These are phyloP conservation scores for Ogataea nonfermentans DNA, from an alignment of 805 yeast genomes.

Conservation along the genomic window DNA sequence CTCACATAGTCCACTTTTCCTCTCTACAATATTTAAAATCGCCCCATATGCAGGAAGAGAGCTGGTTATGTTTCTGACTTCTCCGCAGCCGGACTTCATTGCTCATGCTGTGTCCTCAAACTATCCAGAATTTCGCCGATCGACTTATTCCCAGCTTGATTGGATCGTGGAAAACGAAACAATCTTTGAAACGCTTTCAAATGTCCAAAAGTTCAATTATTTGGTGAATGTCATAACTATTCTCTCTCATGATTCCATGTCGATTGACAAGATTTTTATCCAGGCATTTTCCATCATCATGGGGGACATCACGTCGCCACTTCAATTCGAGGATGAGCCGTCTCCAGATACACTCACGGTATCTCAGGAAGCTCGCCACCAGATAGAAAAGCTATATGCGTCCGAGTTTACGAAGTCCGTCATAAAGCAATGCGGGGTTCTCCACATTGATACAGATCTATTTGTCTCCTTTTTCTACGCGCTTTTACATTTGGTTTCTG, in stretches of 20 bases:
- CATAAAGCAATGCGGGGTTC: slow-evolving; percentile 7
- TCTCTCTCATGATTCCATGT: slow-evolving; percentile 8
- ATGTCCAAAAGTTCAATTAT: slow-evolving; percentile 14
- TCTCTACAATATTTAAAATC: slow-evolving; percentile 5
- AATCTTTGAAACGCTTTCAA: slow-evolving; percentile 1
- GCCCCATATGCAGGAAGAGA: slow-evolving; percentile 6
- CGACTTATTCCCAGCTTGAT: slow-evolving; percentile 8
- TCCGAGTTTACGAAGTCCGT: slow-evolving; percentile 16
- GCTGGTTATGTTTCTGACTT: slow-evolving; percentile 9
- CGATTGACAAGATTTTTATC: slow-evolving; percentile 11
- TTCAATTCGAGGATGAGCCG: slow-evolving; percentile 17
- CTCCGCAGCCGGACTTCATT: slow-evolving; percentile 10
- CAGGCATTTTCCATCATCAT: slow-evolving; percentile 19
- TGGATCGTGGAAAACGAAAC: slow-evolving; percentile 9
- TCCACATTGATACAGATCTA: slow-evolving; percentile 12
- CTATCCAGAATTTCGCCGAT: slow-evolving; percentile 1
- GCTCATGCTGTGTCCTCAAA: neutral
- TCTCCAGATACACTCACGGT: slow-evolving; percentile 5
- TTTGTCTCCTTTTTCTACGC: slow-evolving; percentile 21
- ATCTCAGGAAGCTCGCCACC: neutral
- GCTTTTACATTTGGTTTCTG: slow-evolving; percentile 20
- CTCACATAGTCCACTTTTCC: slow-evolving; percentile 6
- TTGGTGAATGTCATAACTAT: slow-evolving; percentile 15
- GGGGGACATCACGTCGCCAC: slow-evolving; percentile 16
- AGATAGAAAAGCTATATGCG: slow-evolving; percentile 17